Conservation (phyloP, 305 asterid species). For the Lippia alba region DNA sequence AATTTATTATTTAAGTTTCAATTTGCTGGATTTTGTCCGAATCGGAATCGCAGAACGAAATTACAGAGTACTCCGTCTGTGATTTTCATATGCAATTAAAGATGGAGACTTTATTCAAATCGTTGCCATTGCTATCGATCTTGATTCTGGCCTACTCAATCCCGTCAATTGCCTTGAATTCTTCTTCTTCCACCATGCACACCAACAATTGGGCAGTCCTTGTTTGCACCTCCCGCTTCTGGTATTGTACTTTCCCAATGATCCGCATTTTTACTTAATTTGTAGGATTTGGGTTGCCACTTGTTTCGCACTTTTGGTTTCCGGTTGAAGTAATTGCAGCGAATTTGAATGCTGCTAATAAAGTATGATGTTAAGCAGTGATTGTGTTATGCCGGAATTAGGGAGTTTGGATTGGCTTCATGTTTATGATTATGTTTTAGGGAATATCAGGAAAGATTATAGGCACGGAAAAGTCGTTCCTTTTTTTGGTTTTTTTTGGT, state of each 20-base stretch:
- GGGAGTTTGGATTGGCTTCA: neutral
- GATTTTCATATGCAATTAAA: conserved; percentile 5
- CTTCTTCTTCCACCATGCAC: conserved; percentile 70
- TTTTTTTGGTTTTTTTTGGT: neutral
- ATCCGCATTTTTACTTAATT: conserved; percentile 24
- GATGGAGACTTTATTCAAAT: conserved; percentile 41
- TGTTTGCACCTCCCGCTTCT: conserved; percentile 97
- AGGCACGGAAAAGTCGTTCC: neutral
- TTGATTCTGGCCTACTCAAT: conserved; percentile 42
- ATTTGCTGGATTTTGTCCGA: neutral
- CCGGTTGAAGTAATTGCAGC: neutral
- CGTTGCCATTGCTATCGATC: conserved; percentile 25
- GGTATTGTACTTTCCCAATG: conserved; percentile 51
- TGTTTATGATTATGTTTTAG: neutral
- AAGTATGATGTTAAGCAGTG: too few species aligned
- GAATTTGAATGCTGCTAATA: neutral
- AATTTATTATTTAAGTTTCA: too few species aligned
- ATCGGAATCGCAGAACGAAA: neutral
- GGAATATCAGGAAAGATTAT: neutral
- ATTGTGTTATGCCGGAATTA: neutral
- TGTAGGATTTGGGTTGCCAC: neutral
- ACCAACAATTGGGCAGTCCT: conserved; percentile 95
- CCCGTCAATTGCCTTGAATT: conserved; percentile 43
- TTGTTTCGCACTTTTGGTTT: neutral
- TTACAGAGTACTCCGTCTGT: neutral